Percentiles rank a stretch among this genome's conserved stretches.
Conservation (phyloP, 768 basidiomycete genomes). For the Thelephora ganbajun region DNA sequence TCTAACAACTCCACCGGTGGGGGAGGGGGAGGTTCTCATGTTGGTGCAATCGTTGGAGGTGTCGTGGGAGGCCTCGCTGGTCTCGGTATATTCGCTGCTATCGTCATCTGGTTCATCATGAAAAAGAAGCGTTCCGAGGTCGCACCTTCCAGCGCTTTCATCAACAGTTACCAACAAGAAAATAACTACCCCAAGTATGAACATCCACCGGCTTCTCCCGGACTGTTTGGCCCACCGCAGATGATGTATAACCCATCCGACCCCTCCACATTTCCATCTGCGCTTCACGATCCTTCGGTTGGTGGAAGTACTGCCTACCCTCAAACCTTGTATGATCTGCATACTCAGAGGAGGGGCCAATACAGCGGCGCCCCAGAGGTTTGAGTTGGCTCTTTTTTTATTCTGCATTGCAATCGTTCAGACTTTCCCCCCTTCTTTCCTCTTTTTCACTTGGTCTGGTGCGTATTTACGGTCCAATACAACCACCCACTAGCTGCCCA, state of each 20-base stretch:
- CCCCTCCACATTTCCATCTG: conserved; percentile 7
- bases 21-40: conserved; percentile 13
- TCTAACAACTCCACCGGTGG: background rate
- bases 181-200: background rate
- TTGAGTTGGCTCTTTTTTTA: background rate
- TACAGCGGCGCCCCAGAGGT: background rate
- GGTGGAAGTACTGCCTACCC: background rate
- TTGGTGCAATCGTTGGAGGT: conserved; percentile 55
- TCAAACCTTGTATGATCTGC: background rate
- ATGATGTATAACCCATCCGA: conserved; percentile 9
- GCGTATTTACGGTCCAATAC: no score
- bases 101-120: conserved; percentile 25
- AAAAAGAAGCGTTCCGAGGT: conserved; percentile 15
- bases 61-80: conserved; percentile 39
- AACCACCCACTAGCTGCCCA: no score
- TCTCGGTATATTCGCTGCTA: conserved; percentile 27
- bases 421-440: no score
- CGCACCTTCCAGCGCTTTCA: conserved; percentile 10
- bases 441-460: no score
- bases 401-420: background rate
- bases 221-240: background rate
- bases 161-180: background rate
- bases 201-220: background rate
- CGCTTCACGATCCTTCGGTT: background rate
- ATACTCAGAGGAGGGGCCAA: background rate